Base-by-base conservation (phyloP, 192 early-diverging fungal genomes). In the Podila horticola region DNA sequence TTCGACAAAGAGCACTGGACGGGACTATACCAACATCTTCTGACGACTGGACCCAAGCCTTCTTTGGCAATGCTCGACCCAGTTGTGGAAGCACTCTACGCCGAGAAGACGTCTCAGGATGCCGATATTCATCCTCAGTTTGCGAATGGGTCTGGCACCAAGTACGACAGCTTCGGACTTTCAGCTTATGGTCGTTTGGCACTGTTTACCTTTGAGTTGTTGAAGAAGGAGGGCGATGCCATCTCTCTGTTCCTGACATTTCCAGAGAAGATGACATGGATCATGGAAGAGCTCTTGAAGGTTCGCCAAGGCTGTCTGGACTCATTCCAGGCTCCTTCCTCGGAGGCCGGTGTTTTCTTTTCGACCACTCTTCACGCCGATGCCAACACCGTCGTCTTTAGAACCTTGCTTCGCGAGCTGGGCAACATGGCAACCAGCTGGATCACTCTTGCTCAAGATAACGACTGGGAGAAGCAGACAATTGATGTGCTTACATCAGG, bases 91-190 rank as follows among this genome's bases (percentile, higher is more conserved):
- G 71, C 77, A 12, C 64, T 49, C 33, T 72, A 52, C 50, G 67
- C 69, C 3, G 41, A 75, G 13, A 79, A 72, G 26, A 74, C 79
- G 55, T 22, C 61, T 20, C 31, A 45, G 0, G 57, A 22, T 9
- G 28, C 7, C 0, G n/a, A 12, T 24, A 20, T 29, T 11, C 52
- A 55, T 8, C 24, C 8, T 55, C 52, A 6, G 17, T 11, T 55
- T 26, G n/a, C 24, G 0, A 58, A 64, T 67, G 55, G 48, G 17
- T 20, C 73, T 67, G 13, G 24, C 0, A 12, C 24, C 22, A 60
- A 61, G 8, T 90, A 86, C 58, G 88, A 90, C 70, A 67, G 82
- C 11, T 86, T 85, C 84, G 88, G 87, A 10, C 63, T 88, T 13
- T 86, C 85, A 15, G 62, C 84, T 10, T 90, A 84, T 29, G 86